Conservation (phyloP, 805 yeast species). For the Saccharomycodes ludwigii region DNA sequence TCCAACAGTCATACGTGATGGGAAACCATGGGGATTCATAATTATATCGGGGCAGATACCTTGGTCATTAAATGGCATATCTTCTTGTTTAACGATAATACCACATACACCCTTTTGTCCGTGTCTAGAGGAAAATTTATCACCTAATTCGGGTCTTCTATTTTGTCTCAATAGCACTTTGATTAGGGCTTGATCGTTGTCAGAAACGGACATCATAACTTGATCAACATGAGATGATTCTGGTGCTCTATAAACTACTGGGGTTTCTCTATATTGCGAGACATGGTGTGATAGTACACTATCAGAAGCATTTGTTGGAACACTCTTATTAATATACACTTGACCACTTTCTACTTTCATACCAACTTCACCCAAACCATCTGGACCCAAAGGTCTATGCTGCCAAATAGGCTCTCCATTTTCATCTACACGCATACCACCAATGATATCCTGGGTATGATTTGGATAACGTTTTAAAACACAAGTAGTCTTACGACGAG, state of each 20-base stretch:
- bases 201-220: constrained; percentile 94
- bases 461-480: constrained; percentile 85
- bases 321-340: constrained; percentile 84
- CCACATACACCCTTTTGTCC: constrained; percentile 99
- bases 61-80: constrained; percentile 85
- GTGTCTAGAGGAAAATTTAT: constrained; percentile 92
- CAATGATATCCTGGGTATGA: constrained; percentile 82
- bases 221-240: constrained; percentile 93
- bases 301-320: constrained; percentile 77
- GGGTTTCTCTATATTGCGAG: constrained; percentile 63
- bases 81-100: constrained; percentile 93
- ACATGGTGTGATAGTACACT: constrained; percentile 19
- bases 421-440: constrained; percentile 83
- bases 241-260: constrained; percentile 86
- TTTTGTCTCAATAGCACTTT: constrained; percentile 90
- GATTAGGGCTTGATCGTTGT: constrained; percentile 86
- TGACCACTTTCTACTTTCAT: constrained; percentile 84
- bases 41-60: constrained; percentile 93
- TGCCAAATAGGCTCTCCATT: constrained; percentile 73
- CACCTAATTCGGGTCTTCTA: constrained; percentile 95
- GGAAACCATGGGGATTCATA: constrained; percentile 99
- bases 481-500: constrained; percentile 81
- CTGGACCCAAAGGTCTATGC: constrained; percentile 80
- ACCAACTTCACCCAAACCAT: constrained; percentile 96
- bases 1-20: constrained; percentile 99